phyloP scores from a whole-genome alignment of 495 filamentous ascomycete genomes.

The Chlorociboria aeruginascens region DNA sequence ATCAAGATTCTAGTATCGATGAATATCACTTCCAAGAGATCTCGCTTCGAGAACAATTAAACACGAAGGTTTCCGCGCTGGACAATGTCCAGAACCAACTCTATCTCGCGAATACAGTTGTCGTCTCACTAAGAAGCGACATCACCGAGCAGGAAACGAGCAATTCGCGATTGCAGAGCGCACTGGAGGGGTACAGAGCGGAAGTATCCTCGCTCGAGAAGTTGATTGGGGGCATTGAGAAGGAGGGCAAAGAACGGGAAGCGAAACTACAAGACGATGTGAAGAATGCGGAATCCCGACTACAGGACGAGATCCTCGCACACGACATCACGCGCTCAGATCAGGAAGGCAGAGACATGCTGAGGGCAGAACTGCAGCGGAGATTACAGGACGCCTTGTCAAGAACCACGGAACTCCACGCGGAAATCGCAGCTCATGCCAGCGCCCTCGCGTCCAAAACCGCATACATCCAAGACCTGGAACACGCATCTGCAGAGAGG shows the following conservation, averaged over 20 bases:
- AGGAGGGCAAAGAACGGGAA: slow-evolving; percentile 31
- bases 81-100: slow-evolving; percentile 32
- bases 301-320: slow-evolving; percentile 24
- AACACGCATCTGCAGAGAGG: slow-evolving; percentile 2
- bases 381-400: slow-evolving; percentile 2
- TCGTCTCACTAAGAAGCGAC: slow-evolving; percentile 37
- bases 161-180: slow-evolving; percentile 46
- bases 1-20: slow-evolving; percentile 42
- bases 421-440: slow-evolving; percentile 5
- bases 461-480: slow-evolving; percentile 1
- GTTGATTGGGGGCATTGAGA: slow-evolving; percentile 47
- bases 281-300: slow-evolving; percentile 14
- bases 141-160: slow-evolving; percentile 44
- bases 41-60: slow-evolving; percentile 35
- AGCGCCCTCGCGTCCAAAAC: slow-evolving; percentile 7
- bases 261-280: slow-evolving; percentile 22
- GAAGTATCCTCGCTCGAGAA: slow-evolving; percentile 53
- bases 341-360: slow-evolving; percentile 8
- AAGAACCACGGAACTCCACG: slow-evolving; percentile 4
- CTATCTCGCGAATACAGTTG: slow-evolving; percentile 28
- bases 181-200: slow-evolving; percentile 48
- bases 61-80: slow-evolving; percentile 29
- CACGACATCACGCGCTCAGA: slow-evolving; percentile 10
- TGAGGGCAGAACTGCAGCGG: slow-evolving; percentile 31
- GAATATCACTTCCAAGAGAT: slow-evolving; percentile 38